Evolutionary conservation across 306 rosid genomes (phyloP).

Genomic region (Castanospermum australe): DNA sequence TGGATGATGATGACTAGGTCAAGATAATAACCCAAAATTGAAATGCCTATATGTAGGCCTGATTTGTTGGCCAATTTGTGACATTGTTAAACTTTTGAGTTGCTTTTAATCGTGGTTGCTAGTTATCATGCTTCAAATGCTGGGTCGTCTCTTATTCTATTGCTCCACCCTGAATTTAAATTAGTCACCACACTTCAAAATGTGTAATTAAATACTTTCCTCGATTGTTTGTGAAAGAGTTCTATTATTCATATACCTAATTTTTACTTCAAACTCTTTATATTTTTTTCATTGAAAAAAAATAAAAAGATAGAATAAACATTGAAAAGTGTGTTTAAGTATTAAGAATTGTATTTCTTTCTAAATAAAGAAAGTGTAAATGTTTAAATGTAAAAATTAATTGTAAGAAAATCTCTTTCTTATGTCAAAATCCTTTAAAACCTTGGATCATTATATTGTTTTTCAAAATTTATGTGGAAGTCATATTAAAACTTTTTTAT

Average conservation of each 20-base stretch:
- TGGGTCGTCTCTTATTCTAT: not conserved
- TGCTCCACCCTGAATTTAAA: not conserved
- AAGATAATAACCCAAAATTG: constrained; percentile 12
- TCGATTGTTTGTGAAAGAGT: not conserved
- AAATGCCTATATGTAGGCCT: constrained; percentile 13
- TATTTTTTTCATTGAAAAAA: too few species aligned
- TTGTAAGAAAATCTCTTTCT: too few species aligned
- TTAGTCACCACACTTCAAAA: not conserved
- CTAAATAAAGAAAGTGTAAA: too few species aligned
- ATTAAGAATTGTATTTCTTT: too few species aligned
- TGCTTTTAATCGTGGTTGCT: too few species aligned
- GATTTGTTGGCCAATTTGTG: not conserved
- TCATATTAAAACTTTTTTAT: not conserved
- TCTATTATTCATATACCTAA: too few species aligned
- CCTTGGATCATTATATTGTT: not conserved
- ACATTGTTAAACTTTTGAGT: not conserved
- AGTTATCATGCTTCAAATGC: not conserved
- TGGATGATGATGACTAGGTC: not conserved
- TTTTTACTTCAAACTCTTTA: too few species aligned
- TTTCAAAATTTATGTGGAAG: not conserved
- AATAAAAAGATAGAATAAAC: too few species aligned
- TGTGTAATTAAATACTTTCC: not conserved
- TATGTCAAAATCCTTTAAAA: not conserved
- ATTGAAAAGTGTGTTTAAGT: too few species aligned
- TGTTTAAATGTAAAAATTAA: too few species aligned